A percentile compares a stretch with the other conserved stretches of the same genome.
Conservation (phyloP, 495 filamentous ascomycete genomes). For the Amphirosellinia nigrospora region DNA sequence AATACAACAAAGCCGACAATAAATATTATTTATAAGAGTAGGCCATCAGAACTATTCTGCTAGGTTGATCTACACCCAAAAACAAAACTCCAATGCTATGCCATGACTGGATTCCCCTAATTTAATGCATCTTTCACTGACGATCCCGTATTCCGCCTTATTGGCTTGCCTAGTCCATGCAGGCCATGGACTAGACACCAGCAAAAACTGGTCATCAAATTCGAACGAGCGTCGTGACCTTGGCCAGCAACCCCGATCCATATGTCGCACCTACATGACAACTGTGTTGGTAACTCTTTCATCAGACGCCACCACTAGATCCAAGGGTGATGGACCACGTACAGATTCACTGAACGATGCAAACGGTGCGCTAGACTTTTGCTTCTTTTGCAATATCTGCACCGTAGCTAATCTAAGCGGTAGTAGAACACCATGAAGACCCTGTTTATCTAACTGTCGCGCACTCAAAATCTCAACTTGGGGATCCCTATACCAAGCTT, state of each 20-base stretch:
- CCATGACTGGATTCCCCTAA: not conserved
- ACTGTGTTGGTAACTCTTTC: slow-evolving; percentile 23
- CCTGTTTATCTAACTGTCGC: not conserved
- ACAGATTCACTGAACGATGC: not conserved
- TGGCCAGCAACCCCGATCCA: not conserved
- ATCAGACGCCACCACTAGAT: not conserved
- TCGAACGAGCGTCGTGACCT: not conserved
- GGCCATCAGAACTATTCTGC: too few relatives aligned
- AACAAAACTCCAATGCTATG: not conserved
- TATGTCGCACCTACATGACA: slow-evolving; percentile 25
- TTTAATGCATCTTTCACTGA: not conserved
- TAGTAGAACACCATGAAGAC: not conserved
- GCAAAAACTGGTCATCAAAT: not conserved
- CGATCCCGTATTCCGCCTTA: slow-evolving; percentile 6
- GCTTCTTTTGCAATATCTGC: not conserved
- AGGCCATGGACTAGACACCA: slow-evolving; percentile 5
- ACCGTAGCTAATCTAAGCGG: not conserved
- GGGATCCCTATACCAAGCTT: not conserved
- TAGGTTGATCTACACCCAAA: too few relatives aligned
- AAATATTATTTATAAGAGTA: slow-evolving; percentile 4
- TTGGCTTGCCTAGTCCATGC: slow-evolving; percentile 13
- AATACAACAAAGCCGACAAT: not conserved
- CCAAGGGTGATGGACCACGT: not conserved
- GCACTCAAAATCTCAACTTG: not conserved
- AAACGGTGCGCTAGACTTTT: not conserved